phyloP scores from a whole-genome alignment of 148 eudicot genomes.

The Silene uniflora region DNA sequence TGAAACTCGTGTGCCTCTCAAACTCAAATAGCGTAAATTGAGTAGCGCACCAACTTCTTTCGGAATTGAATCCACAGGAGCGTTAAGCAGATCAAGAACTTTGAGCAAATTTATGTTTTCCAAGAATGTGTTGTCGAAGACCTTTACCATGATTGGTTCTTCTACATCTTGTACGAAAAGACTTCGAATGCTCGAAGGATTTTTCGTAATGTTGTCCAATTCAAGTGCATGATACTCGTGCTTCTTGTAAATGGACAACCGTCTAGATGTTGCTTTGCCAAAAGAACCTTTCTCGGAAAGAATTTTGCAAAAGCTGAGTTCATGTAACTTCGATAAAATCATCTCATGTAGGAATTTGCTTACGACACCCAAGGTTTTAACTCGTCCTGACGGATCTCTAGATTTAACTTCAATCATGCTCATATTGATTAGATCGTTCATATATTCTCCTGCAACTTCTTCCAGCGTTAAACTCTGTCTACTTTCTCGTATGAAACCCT shows the following conservation, averaged over 20 bases:
- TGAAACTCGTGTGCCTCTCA: constrained; percentile 23
- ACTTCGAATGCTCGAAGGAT: constrained; percentile 17
- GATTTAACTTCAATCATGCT: constrained; percentile 9
- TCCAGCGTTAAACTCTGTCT: constrained; percentile 15
- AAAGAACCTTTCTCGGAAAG: not conserved
- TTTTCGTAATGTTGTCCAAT: not conserved
- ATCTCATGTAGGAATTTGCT: constrained; percentile 16
- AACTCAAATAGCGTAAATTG: constrained; percentile 25
- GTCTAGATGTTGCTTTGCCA: constrained; percentile 8
- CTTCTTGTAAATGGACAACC: constrained; percentile 22
- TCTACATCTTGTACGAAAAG: too few relatives aligned
- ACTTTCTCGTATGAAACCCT: too few relatives aligned
- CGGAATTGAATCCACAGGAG: constrained; percentile 16
- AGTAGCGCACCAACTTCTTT: constrained; percentile 14
- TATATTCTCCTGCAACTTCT: constrained; percentile 16
- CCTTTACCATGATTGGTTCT: too few relatives aligned
- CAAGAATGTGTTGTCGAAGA: not conserved
- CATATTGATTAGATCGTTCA: constrained; percentile 7
- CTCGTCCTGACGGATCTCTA: not conserved
- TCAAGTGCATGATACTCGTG: not conserved
- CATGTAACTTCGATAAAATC: constrained; percentile 15
- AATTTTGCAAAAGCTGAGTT: constrained; percentile 19
- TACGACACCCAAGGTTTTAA: constrained; percentile 15
- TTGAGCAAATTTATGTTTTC: constrained; percentile 16
- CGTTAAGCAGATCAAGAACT: constrained; percentile 26